These are phyloP conservation scores for Alternaria rosae DNA, from an alignment of 2,329 filamentous ascomycete genomes.

Conservation along the genomic window DNA sequence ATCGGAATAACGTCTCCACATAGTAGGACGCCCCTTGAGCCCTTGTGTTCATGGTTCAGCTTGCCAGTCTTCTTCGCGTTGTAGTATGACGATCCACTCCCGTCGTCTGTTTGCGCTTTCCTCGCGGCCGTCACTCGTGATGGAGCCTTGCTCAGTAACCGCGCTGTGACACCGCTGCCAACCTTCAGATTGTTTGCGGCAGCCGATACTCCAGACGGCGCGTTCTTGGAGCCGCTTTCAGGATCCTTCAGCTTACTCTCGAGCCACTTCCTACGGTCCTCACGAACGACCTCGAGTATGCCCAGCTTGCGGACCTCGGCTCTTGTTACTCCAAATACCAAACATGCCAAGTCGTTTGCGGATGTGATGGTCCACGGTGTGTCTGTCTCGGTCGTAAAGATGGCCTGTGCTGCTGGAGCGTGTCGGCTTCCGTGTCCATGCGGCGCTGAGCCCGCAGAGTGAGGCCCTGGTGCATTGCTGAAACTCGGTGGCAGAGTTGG, in stretches of 20 bases:
- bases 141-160: constrained; percentile 82
- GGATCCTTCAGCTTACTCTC: constrained; percentile 80
- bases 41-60: constrained; percentile 73
- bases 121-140: constrained; percentile 63
- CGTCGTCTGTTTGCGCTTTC: constrained; percentile 71
- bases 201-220: constrained; percentile 46
- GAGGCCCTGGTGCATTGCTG: constrained; percentile 41
- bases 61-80: constrained; percentile 60
- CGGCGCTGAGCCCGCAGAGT: constrained; percentile 53
- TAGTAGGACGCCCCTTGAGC: constrained; percentile 86
- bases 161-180: constrained; percentile 85
- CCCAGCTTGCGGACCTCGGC: constrained; percentile 93
- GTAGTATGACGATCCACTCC: constrained; percentile 57
- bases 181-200: constrained; percentile 63
- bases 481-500: constrained; percentile 47
- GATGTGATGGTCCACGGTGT: constrained; percentile 95
- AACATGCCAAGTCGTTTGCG: constrained; percentile 93
- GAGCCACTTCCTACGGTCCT: constrained; percentile 87
- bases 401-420: constrained; percentile 90
- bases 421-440: constrained; percentile 91
- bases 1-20: constrained; percentile 99
- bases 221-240: constrained; percentile 56
- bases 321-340: constrained; percentile 99
- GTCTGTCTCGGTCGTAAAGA: constrained; percentile 93
- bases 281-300: constrained; percentile 91